Conservation (phyloP, 148 eudicot species). For the Spergularia bocconei region DNA sequence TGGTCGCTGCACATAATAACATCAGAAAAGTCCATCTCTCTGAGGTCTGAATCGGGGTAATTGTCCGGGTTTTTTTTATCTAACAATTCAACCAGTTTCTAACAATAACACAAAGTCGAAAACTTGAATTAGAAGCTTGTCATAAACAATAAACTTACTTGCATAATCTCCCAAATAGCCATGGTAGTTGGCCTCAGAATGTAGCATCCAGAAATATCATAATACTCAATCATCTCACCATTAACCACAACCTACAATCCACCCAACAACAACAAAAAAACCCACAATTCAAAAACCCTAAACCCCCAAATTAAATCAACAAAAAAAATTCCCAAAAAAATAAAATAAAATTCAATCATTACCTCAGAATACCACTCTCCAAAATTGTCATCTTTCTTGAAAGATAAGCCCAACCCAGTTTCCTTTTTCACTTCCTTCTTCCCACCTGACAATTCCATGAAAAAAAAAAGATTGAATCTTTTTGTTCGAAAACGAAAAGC, state of each 20-base stretch:
- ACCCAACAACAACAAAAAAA: slow-evolving; percentile 5
- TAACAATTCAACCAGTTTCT: background rate
- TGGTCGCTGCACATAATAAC: background rate
- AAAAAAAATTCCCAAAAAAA: background rate
- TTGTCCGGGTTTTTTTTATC: background rate
- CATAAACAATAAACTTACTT: slow-evolving; percentile 35
- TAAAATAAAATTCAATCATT: background rate
- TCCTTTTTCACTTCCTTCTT: slow-evolving; percentile 94
- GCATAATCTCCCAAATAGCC: slow-evolving; percentile 90
- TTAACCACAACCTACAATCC: slow-evolving; percentile 66
- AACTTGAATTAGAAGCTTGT: background rate
- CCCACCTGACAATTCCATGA: slow-evolving; percentile 34
- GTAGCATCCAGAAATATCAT: slow-evolving; percentile 93
- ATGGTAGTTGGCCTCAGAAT: slow-evolving; percentile 89
- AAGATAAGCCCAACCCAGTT: slow-evolving; percentile 81
- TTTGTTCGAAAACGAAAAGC: background rate
- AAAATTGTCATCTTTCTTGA: slow-evolving; percentile 86
- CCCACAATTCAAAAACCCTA: background rate
- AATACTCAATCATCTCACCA: slow-evolving; percentile 92
- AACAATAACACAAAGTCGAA: background rate
- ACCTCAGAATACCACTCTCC: slow-evolving; percentile 99
- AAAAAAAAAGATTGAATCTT: slow-evolving; percentile 5
- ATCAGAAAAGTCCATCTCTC: background rate
- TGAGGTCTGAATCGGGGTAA: too few species aligned
- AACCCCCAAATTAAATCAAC: background rate